phyloP scores from a whole-genome alignment of 345 rosid genomes.

The Murraya koenigii region DNA sequence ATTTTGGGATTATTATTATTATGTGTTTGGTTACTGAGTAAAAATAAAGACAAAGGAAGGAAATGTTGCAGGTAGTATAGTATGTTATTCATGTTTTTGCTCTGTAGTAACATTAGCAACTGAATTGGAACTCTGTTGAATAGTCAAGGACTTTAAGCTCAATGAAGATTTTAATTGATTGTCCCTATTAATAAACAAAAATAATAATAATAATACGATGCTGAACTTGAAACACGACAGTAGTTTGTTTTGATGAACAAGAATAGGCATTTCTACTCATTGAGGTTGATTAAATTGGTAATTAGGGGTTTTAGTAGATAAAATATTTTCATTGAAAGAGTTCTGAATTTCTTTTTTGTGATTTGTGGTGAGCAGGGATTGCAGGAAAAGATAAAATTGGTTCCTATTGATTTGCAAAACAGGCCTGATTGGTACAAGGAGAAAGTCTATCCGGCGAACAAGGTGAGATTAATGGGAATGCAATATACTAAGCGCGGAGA shows the following conservation, averaged over 20 bases:
- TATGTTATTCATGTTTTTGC: background rate
- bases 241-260: background rate
- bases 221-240: background rate
- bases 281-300: background rate
- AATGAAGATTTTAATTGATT: background rate
- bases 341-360: background rate
- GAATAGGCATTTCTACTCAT: background rate
- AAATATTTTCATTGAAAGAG: background rate
- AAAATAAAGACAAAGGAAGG: background rate
- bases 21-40: background rate
- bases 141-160: background rate
- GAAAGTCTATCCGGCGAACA: conserved; percentile 73
- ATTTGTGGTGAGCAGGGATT: conserved; percentile 54
- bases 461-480: conserved; percentile 38
- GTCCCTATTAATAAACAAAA: background rate
- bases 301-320: background rate
- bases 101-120: background rate
- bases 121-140: background rate
- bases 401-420: conserved; percentile 60
- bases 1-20: background rate
- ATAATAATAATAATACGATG: background rate
- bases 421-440: conserved; percentile 88
- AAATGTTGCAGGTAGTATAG: background rate
- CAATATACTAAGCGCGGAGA: background rate
- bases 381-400: conserved; percentile 74